Percentiles rank a stretch among this genome's conserved stretches.
phyloP scores from a whole-genome alignment of 2,329 filamentous ascomycete species.

The Epichloe gansuensis region DNA sequence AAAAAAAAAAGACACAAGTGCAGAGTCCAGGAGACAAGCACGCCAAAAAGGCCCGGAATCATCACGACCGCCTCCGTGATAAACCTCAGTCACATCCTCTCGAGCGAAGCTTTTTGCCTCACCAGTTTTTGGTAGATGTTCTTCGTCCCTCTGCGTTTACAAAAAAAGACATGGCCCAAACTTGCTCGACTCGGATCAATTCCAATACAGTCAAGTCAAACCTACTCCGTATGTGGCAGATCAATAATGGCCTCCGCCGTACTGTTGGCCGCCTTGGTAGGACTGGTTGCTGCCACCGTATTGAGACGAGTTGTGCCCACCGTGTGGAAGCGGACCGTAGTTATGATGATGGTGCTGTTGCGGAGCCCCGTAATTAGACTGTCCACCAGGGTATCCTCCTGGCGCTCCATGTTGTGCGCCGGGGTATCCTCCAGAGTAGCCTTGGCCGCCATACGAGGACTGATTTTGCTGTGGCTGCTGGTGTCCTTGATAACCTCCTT shows the following conservation, averaged over 20 bases:
- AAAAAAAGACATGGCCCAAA: background rate
- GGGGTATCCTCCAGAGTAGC: constrained; percentile 9
- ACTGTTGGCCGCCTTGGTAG: constrained; percentile 14
- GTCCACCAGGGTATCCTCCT: constrained; percentile 11
- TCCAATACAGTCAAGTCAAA: background rate
- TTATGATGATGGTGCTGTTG: constrained; percentile 8
- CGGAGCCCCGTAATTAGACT: constrained; percentile 12
- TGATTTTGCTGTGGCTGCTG: constrained; percentile 8
- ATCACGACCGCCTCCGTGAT: background rate
- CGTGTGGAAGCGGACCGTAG: constrained; percentile 7
- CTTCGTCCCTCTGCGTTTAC: background rate
- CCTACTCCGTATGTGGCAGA: background rate
- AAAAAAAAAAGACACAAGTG: background rate
- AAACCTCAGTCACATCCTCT: background rate
- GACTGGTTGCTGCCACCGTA: constrained; percentile 16
- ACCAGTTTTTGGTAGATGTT: background rate
- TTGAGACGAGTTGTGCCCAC: constrained; percentile 12
- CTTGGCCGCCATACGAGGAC: constrained; percentile 12
- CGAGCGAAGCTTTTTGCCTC: background rate
- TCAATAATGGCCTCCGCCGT: constrained; percentile 9
- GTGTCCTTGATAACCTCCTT: constrained; percentile 4
- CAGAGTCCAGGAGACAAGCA: background rate
- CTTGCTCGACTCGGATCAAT: background rate
- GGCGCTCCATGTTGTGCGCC: constrained; percentile 14
- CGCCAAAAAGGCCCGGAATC: background rate